These are phyloP conservation scores for Quercus suber DNA, from an alignment of 306 rosid genomes.

Conservation along the genomic window DNA sequence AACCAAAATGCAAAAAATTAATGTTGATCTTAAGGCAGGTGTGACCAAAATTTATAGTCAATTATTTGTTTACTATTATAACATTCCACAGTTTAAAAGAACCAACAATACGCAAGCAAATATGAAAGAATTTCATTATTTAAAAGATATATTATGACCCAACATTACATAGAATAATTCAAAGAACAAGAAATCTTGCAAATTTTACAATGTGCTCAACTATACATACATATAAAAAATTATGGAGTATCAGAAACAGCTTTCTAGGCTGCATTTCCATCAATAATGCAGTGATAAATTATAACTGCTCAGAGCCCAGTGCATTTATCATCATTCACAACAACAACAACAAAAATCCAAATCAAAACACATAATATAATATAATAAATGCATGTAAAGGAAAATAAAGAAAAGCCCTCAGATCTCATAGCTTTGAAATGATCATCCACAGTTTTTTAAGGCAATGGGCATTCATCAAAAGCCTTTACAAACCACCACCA, in stretches of 20 bases:
- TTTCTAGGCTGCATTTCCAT: slow-evolving; percentile 38
- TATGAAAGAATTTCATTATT: no score
- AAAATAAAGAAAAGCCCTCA: slow-evolving; percentile 3
- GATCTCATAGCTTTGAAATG: slow-evolving; percentile 30
- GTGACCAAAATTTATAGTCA: no score
- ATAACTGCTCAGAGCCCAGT: slow-evolving; percentile 41
- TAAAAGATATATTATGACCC: no score
- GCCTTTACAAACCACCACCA: slow-evolving; percentile 16
- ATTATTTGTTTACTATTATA: no score
- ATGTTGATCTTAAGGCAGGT: no score
- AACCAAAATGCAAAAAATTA: no score
- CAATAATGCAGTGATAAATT: not conserved
- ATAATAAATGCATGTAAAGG: no score
- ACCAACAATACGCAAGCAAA: no score
- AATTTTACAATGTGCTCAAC: no score
- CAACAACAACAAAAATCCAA: not conserved
- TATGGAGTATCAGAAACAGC: slow-evolving; percentile 19
- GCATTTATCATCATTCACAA: slow-evolving; percentile 31
- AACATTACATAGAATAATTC: not conserved
- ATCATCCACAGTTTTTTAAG: slow-evolving; percentile 16
- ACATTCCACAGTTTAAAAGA: no score
- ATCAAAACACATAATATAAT: no score
- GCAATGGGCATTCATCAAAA: slow-evolving; percentile 27
- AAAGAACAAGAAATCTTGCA: no score
- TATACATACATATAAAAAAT: not conserved